Evolutionary conservation across 2,329 filamentous ascomycete genomes (phyloP).

Genomic region (Xenoacremonium recifei): DNA sequence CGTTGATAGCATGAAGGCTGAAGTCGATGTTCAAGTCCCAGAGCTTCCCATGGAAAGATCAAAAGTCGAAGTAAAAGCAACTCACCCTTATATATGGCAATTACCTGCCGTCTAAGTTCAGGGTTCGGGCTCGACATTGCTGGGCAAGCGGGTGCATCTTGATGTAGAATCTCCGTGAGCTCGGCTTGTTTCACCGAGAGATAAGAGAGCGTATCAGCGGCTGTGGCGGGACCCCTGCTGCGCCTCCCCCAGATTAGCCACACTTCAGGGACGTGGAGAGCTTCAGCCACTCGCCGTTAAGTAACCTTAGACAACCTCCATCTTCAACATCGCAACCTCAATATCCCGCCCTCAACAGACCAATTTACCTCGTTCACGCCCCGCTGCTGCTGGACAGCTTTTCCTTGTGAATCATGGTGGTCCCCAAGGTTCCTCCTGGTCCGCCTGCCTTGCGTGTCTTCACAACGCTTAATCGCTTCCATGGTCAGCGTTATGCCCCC

Average conservation of each 20-base stretch:
- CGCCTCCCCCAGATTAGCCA: conserved; percentile 15
- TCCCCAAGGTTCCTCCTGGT: no score
- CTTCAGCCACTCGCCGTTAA: conserved; percentile 19
- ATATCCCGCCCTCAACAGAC: no score
- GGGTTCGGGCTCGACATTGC: conserved; percentile 40
- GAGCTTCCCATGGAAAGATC: not conserved
- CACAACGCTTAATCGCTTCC: not conserved
- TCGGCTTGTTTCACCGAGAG: no score
- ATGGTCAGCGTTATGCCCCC: not conserved
- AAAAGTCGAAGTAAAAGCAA: not conserved
- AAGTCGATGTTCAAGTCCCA: not conserved
- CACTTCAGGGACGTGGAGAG: conserved; percentile 12
- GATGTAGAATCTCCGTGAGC: not conserved
- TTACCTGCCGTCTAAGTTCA: conserved; percentile 72
- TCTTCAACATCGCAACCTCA: no score
- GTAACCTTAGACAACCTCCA: no score
- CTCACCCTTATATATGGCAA: conserved; percentile 83
- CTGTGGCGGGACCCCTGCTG: no score
- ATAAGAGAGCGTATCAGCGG: no score
- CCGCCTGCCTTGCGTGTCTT: not conserved
- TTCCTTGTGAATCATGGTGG: no score
- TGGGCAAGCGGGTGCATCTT: not conserved
- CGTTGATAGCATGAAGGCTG: not conserved
- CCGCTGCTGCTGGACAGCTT: no score
- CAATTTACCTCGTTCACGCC: no score